Percentiles rank a stretch among this genome's conserved stretches.
Conservation (phyloP, 441 rosid species). For the Populus tomentosa region DNA sequence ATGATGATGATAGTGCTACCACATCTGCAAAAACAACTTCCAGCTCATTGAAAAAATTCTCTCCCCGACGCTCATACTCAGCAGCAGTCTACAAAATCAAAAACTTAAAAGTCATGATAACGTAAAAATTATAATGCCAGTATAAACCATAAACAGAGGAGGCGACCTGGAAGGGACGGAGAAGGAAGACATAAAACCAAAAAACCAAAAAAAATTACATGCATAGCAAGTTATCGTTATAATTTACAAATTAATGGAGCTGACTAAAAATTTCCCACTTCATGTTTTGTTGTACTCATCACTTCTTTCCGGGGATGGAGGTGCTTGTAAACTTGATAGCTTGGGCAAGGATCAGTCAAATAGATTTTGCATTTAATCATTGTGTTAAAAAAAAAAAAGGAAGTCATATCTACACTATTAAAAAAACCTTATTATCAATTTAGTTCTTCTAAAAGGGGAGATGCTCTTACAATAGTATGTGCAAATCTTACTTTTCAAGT, state of each 20-base stretch:
- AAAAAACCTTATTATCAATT: too few species aligned
- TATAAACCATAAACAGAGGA: not conserved
- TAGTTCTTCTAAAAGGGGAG: too few species aligned
- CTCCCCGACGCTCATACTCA: conserved; percentile 82
- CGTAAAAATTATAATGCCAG: not conserved
- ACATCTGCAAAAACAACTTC: conserved; percentile 93
- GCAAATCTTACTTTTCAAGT: too few species aligned
- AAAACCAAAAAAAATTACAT: not conserved
- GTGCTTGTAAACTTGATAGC: not conserved
- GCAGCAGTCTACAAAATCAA: conserved; percentile 69
- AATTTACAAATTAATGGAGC: not conserved
- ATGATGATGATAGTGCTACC: conserved; percentile 42
- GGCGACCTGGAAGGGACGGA: not conserved
- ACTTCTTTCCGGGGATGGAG: not conserved
- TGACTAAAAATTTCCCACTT: not conserved
- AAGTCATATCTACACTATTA: too few species aligned
- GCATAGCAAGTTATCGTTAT: not conserved
- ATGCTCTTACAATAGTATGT: too few species aligned
- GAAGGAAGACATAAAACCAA: not conserved
- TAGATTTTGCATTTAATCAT: too few species aligned
- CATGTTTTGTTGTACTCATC: not conserved
- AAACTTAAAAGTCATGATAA: not conserved
- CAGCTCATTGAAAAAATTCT: conserved; percentile 86
- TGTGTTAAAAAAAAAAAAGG: too few species aligned
- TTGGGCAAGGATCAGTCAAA: not conserved